Evolutionary conservation across 768 basidiomycete genomes (phyloP).

Genomic region (Clavaria fumosa): DNA sequence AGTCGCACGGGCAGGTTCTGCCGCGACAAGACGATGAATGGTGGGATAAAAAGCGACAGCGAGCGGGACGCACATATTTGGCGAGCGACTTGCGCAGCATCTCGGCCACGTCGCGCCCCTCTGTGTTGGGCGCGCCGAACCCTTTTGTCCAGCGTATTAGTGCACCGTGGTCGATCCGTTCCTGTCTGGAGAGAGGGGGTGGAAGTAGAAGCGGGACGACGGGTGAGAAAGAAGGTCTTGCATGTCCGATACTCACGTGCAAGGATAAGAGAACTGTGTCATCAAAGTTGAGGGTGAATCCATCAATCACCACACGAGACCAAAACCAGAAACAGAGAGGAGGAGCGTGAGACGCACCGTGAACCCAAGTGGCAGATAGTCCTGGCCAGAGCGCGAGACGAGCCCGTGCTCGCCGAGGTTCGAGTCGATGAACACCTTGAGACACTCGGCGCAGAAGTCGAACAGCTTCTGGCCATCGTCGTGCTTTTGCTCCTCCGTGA

Average conservation of each 20-base stretch:
- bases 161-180: slow-evolving; percentile 81
- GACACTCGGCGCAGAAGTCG: slow-evolving; percentile 92
- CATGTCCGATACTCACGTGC: slow-evolving; percentile 65
- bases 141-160: slow-evolving; percentile 99
- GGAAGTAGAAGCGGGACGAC: too few species aligned
- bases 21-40: slow-evolving; percentile 3
- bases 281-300: too few species aligned
- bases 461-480: slow-evolving; percentile 92
- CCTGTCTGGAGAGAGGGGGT: slow-evolving; percentile 74
- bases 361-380: slow-evolving; percentile 80
- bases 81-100: slow-evolving; percentile 81
- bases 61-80: slow-evolving; percentile 46
- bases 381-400: slow-evolving; percentile 33
- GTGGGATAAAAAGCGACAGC: neutral
- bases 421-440: slow-evolving; percentile 75
- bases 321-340: slow-evolving; percentile 3
- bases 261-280: slow-evolving; percentile 86
- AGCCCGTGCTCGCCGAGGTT: slow-evolving; percentile 41
- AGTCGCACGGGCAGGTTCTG: slow-evolving; percentile 76
- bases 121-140: slow-evolving; percentile 82
- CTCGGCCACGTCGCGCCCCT: slow-evolving; percentile 81
- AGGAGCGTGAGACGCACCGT: slow-evolving; percentile 54
- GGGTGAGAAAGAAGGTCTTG: too few species aligned
- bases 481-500: slow-evolving; percentile 96
- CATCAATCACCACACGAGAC: neutral